Evolutionary conservation across 768 basidiomycete genomes (phyloP), one percentile per base, ranked within the genome.

Genomic region (Pleurotus ostreatus): DNA sequence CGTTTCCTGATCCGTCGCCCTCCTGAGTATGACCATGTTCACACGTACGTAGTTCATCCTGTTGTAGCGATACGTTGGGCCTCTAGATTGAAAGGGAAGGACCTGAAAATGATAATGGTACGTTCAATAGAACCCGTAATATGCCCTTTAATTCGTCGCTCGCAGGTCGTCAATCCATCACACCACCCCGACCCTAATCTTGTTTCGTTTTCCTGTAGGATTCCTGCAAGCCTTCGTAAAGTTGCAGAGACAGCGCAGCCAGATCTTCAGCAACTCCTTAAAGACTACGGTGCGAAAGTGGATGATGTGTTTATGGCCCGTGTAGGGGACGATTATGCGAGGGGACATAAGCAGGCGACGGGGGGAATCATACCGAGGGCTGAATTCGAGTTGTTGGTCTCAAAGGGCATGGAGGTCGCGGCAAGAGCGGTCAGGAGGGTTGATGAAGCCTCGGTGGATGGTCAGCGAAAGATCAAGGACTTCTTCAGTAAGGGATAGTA

Each of bases 41-140:
- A 34, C 3, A 11, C 9, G 30, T 15, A 16, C n/a, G 15, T 12
- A 51, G 49, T 51, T 16, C 49, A 51, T 51, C 49, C 49, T 16
- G 11, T 51, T 8, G 22, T 51, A 8, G 49, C 49, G 9, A 51
- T 34, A 39, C 49, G 49, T 15, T 51, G 49, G 49, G 25, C 49
- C 11, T 5, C 4, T 5, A 51, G 26, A 30, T 38, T 51, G 26
- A 51, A 51, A 51, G 49, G 49, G 30, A 51, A 51, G 34, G 20
- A 51, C 7, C 37, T 51, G 30, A 37, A 25, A 30, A 51, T 51
- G 49, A 30, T 39, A 16, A 51, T 51, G 30, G 49, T 51, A 51
- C 6, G n/a, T 16, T 6, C 18, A 5, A 23, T 48, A 26, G 3
- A 3, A n/a, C n/a, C 22, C 2, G 11, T 0, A 23, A 9, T 5